These are phyloP conservation scores for Mycena polygramma DNA, from an alignment of 768 basidiomycete genomes.

Conservation along the genomic window DNA sequence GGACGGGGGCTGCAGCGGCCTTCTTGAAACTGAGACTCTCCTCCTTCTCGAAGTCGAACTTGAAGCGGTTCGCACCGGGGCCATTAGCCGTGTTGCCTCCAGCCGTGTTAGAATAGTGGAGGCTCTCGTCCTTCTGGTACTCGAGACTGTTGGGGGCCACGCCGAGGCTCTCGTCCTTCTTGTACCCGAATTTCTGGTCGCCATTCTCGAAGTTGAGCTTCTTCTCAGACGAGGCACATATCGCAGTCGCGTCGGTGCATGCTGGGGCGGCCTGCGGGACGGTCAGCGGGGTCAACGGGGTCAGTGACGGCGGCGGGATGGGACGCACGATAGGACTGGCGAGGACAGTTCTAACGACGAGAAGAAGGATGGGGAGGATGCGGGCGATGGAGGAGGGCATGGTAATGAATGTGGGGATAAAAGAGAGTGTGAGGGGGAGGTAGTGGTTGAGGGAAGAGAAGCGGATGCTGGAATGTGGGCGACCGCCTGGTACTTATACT, in stretches of 20 bases:
- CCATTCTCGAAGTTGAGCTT: too few species aligned
- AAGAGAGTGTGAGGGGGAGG: constrained; percentile 32
- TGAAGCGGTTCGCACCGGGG: too few species aligned
- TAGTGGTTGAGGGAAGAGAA: constrained; percentile 23
- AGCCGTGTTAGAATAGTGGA: too few species aligned
- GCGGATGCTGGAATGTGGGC: not conserved
- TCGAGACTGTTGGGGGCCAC: too few species aligned
- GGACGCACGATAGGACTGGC: constrained; percentile 41
- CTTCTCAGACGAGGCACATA: too few species aligned
- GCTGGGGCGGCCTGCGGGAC: not conserved
- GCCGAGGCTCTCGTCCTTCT: too few species aligned
- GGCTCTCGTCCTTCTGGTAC: too few species aligned
- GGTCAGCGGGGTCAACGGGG: constrained; percentile 4
- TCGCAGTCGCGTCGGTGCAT: not conserved
- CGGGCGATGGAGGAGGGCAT: constrained; percentile 30
- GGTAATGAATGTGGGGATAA: constrained; percentile 38
- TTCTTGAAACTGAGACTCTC: too few species aligned
- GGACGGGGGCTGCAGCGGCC: too few species aligned
- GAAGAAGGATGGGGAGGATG: constrained; percentile 34
- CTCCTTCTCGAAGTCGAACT: too few species aligned
- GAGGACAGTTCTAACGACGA: constrained; percentile 28
- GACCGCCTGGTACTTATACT: not conserved
- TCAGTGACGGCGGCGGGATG: not conserved
- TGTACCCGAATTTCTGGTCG: too few species aligned
- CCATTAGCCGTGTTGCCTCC: too few species aligned